Percentiles rank a stretch among this genome's conserved stretches.
Evolutionary conservation across 345 rosid genomes (phyloP).

Genomic region (Camelina sativa): DNA sequence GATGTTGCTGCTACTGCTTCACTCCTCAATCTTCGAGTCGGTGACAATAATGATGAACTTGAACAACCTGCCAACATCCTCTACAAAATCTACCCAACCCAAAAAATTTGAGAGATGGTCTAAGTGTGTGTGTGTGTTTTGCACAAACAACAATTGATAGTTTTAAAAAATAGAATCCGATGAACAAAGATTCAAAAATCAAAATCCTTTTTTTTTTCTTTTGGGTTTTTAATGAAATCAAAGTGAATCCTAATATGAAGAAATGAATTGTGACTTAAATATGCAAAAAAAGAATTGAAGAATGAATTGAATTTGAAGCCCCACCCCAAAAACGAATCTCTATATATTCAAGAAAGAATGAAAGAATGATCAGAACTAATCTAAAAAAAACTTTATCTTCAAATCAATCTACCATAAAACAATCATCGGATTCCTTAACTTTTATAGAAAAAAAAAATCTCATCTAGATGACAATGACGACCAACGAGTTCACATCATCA

Average conservation of each 20-base stretch:
- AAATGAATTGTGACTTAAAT: slow-evolving; percentile 29
- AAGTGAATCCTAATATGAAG: slow-evolving; percentile 52
- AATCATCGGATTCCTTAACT: slow-evolving; percentile 92
- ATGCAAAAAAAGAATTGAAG: slow-evolving; percentile 19
- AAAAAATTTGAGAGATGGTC: slow-evolving; percentile 37
- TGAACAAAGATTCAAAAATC: slow-evolving; percentile 46
- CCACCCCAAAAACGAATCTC: slow-evolving; percentile 38
- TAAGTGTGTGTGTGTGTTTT: slow-evolving; percentile 36
- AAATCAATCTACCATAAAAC: slow-evolving; percentile 62
- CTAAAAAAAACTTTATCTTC: slow-evolving; percentile 22
- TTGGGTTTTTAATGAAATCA: slow-evolving; percentile 22
- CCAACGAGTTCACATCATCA: slow-evolving; percentile 46
- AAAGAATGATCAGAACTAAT: slow-evolving; percentile 62
- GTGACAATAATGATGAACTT: slow-evolving; percentile 93
- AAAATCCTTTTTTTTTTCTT: slow-evolving; percentile 1
- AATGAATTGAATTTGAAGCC: slow-evolving; percentile 23
- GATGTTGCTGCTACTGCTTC: slow-evolving; percentile 77
- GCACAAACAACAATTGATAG: slow-evolving; percentile 26
- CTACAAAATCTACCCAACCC: slow-evolving; percentile 69
- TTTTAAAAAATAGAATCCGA: slow-evolving; percentile 67
- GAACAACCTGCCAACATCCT: slow-evolving; percentile 99
- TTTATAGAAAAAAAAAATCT: slow-evolving; percentile 45
- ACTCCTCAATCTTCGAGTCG: slow-evolving; percentile 95
- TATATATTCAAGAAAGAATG: slow-evolving; percentile 63
- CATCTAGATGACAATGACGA: slow-evolving; percentile 53